Evolutionary conservation across 2,329 filamentous ascomycete genomes (phyloP).

Genomic region (Paecilomyces sp.): DNA sequence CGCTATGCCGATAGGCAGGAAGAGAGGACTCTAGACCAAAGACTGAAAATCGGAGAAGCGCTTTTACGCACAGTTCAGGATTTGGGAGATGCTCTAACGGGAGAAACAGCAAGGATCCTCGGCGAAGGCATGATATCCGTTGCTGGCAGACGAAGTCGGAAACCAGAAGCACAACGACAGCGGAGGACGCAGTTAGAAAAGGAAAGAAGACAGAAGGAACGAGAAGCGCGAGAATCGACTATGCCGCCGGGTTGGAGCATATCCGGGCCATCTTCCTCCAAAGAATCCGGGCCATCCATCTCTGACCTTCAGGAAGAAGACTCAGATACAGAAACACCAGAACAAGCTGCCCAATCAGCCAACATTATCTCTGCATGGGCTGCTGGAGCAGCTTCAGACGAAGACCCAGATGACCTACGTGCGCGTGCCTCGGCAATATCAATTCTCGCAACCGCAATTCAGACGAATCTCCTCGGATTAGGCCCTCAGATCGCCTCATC

Average conservation of each 20-base stretch:
- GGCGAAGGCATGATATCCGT: conserved; percentile 33
- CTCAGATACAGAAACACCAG: conserved; percentile 27
- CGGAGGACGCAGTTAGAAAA: conserved; percentile 21
- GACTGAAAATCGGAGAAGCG: conserved; percentile 35
- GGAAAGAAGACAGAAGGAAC: conserved; percentile 17
- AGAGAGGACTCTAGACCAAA: conserved; percentile 29
- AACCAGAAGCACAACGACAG: conserved; percentile 24
- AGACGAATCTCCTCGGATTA: conserved; percentile 32
- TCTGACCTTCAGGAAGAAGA: conserved; percentile 16
- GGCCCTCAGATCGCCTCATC: conserved; percentile 27
- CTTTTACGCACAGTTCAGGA: conserved; percentile 35
- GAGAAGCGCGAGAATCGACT: conserved; percentile 18
- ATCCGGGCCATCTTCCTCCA: conserved; percentile 10
- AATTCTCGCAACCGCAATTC: conserved; percentile 33
- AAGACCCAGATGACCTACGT: conserved; percentile 37
- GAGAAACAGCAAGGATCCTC: conserved; percentile 29
- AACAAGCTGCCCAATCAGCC: conserved; percentile 23
- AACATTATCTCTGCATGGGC: conserved; percentile 36
- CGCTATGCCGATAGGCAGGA: conserved; percentile 33
- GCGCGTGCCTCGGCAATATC: conserved; percentile 37
- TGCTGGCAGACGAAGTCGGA: conserved; percentile 31
- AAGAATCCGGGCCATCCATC: neutral
- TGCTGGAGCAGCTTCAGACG: conserved; percentile 27
- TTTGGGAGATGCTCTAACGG: conserved; percentile 29
- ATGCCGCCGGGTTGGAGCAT: conserved; percentile 24